Evolutionary conservation across 306 rosid genomes (phyloP).

Genomic region (Quercus wislizeni): DNA sequence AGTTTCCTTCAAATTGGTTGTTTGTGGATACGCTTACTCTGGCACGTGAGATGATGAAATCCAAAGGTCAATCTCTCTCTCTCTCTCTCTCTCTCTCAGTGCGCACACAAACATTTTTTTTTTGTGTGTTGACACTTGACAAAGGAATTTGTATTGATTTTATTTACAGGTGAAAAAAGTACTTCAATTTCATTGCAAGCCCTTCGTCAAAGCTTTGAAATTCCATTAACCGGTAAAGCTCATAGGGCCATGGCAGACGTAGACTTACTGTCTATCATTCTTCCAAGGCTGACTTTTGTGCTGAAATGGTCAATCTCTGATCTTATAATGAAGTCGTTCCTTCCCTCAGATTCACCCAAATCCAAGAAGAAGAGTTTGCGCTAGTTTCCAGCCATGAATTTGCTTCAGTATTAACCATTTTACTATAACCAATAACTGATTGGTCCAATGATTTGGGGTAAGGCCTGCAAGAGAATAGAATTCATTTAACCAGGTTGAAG

Average conservation of each 20-base stretch:
- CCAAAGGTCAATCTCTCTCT: conserved; percentile 42
- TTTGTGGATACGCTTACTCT: conserved; percentile 59
- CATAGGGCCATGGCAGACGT: conserved; percentile 93
- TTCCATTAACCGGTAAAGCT: conserved; percentile 60
- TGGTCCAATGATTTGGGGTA: conserved; percentile 9
- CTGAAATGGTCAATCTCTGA: conserved; percentile 51
- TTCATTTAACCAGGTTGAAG: not conserved
- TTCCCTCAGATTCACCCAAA: conserved; percentile 42
- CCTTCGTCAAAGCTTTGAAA: conserved; percentile 43
- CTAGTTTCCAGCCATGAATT: conserved; percentile 30
- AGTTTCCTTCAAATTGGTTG: conserved; percentile 67
- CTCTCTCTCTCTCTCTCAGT: conserved; percentile 1
- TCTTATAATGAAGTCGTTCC: conserved; percentile 62
- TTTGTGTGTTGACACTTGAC: not conserved
- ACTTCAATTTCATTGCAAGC: conserved; percentile 42
- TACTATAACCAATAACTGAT: conserved; percentile 15
- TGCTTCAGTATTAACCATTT: conserved; percentile 7
- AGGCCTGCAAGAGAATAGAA: conserved; percentile 1
- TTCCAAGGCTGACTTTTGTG: conserved; percentile 55
- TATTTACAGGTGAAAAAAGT: conserved; percentile 48
- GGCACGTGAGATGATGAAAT: conserved; percentile 66
- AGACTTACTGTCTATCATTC: conserved; percentile 46
- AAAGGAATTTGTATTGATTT: conserved; percentile 9
- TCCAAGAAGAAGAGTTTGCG: conserved; percentile 59
- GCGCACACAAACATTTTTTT: too few species aligned